Conservation (phyloP, 192 early-diverging fungal species). For the Obelidium mucronatum region DNA sequence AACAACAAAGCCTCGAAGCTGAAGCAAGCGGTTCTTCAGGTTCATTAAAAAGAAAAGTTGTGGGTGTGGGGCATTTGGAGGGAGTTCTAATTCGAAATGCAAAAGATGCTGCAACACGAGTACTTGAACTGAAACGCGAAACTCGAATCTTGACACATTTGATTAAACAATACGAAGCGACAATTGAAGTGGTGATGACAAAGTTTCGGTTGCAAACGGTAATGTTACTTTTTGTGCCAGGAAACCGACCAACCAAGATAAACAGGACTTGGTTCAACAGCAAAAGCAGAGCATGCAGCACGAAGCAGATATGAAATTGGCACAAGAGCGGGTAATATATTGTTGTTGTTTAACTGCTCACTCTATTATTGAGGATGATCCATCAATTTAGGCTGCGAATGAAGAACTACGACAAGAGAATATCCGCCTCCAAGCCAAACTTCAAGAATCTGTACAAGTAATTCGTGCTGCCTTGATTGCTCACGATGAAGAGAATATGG, state of each 20-base stretch:
- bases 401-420: conserved; percentile 28
- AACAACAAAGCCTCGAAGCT: conserved; percentile 11
- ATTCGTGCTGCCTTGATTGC: conserved; percentile 23
- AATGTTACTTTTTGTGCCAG: no score
- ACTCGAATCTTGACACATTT: conserved; percentile 54
- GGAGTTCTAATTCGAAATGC: no score
- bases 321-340: conserved; percentile 44
- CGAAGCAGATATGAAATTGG: conserved; percentile 39
- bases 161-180: conserved; percentile 64
- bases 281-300: conserved; percentile 48
- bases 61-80: no score
- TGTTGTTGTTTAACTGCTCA: no score
- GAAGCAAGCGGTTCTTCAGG: conserved; percentile 29
- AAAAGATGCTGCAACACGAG: conserved; percentile 42
- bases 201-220: conserved; percentile 62
- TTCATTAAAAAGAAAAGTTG: neutral
- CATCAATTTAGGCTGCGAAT: conserved; percentile 6
- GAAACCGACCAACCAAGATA: neutral
- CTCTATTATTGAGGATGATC: neutral
- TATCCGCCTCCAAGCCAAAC: conserved; percentile 17
- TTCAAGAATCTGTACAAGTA: conserved; percentile 34
- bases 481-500: conserved; percentile 22
- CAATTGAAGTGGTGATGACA: conserved; percentile 59
- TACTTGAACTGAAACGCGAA: conserved; percentile 54
- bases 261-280: conserved; percentile 51